phyloP scores from a whole-genome alignment of 495 filamentous ascomycete species.

The Hypoxylon fuscum region DNA sequence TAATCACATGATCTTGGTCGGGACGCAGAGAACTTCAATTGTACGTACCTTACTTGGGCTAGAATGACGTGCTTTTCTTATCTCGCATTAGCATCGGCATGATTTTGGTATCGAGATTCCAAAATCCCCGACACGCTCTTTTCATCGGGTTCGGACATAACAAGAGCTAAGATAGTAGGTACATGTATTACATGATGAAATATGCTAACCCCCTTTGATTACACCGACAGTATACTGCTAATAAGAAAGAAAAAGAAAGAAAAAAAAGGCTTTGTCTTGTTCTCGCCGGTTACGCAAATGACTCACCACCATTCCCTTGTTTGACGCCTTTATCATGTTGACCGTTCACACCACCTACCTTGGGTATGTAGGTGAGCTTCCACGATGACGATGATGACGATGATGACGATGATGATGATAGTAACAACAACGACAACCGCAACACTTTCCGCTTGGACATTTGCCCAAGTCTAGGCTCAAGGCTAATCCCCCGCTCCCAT shows the following conservation, averaged over 20 bases:
- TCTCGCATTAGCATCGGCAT: conserved; percentile 22
- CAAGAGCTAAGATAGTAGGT: too few species aligned
- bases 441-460: too few species aligned
- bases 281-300: conserved; percentile 12
- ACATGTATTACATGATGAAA: background rate
- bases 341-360: background rate
- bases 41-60: conserved; percentile 15
- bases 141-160: conserved; percentile 13
- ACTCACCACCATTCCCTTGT: conserved; percentile 12
- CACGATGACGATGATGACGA: too few species aligned
- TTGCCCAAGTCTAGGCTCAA: background rate
- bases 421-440: conserved; percentile 4
- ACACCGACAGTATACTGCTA: background rate
- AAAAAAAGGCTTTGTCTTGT: background rate
- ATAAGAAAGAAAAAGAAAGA: background rate
- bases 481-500: conserved; percentile 4
- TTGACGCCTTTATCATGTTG: conserved; percentile 8
- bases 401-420: conserved; percentile 6
- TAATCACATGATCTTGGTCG: background rate
- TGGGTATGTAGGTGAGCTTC: background rate
- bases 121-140: conserved; percentile 1
- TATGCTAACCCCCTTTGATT: conserved; percentile 5
- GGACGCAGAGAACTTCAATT: conserved; percentile 3
- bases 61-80: conserved; percentile 39
- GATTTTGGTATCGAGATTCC: conserved; percentile 6